Conservation (phyloP, 129 eudicot species). For the Ambrosia artemisiifolia region DNA sequence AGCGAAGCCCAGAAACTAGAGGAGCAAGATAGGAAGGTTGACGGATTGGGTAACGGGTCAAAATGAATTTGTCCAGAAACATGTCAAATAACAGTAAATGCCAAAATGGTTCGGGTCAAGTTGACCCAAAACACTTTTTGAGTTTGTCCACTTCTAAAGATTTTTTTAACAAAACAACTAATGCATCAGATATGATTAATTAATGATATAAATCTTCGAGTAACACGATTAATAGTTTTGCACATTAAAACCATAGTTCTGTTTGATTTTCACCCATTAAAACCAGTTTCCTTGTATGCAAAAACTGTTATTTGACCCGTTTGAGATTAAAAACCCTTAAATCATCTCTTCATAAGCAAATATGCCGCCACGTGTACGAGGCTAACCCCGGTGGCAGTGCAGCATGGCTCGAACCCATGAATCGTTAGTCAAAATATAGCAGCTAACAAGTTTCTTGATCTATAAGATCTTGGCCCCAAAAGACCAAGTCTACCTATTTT, state of each 20-base stretch:
- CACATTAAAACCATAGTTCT: not conserved
- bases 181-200: not conserved
- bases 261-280: not conserved
- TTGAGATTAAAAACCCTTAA: not conserved
- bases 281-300: not conserved
- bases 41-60: not conserved
- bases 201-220: not conserved
- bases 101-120: not conserved
- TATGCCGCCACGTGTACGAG: not conserved
- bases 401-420: constrained; percentile 26
- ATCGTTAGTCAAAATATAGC: constrained; percentile 27
- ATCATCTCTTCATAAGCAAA: not conserved
- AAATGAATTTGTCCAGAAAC: not conserved
- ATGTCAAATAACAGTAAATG: not conserved
- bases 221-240: not conserved
- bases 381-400: not conserved
- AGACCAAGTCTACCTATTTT: constrained; percentile 26
- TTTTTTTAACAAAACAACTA: not conserved
- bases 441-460: constrained; percentile 13
- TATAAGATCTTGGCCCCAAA: constrained; percentile 12
- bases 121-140: not conserved
- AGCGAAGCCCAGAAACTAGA: constrained; percentile 3
- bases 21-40: not conserved
- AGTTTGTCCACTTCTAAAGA: not conserved
- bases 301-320: not conserved